Evolutionary conservation across 1,139 yeast genomes (phyloP), one percentile per base, ranked within the genome.

Genomic region (Yamadazyma kanchanaburiensis): DNA sequence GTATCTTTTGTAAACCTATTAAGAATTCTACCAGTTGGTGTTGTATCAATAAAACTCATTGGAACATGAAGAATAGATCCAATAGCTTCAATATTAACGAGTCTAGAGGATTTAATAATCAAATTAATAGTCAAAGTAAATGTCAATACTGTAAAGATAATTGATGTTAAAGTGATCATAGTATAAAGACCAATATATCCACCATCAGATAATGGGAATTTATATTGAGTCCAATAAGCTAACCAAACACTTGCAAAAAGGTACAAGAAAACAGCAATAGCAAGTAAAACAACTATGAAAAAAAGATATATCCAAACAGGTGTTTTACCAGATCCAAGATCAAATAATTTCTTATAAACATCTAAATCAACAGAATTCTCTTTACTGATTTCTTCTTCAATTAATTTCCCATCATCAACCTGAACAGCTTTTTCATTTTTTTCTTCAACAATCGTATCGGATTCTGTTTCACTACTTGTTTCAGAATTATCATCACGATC

Each of bases 1-100:
- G 91, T 81, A 55, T 87, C 96, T 48, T 83, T 85, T 1, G 94
- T 80, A 43, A 75, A 74, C 41, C 82, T 58, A 49, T 75, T 75
- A 47, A 75, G 50, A 20, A 76, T 70, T 50, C 80, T 59, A 15
- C 82, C 83, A 55, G 74, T 57, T 9, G 82, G 82, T 0, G 81
- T 74, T 10, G 70, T 60, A 51, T 77, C 83, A 64, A 76, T 64
- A 45, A 64, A 76, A 21, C 70, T 49, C 77, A 74, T 72, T 27
- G 81, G 68, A 3, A 85, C 87, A 54, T 75, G 84, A 39, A 88
- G 56, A n/a, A 88, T 65, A 27, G 70, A 70, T 25, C 70, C 55
- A 21, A 81, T 64, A 1, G 95, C 91, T 35, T 50, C 51, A 28
- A 76, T 48, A 42, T 57, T 53, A 43, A 75, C 55, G 22, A 48